Evolutionary conservation across 352 stramenopile species (phyloP), one percentile per base, ranked within the genome.

Genomic region (Pythium aphanidermatum): DNA sequence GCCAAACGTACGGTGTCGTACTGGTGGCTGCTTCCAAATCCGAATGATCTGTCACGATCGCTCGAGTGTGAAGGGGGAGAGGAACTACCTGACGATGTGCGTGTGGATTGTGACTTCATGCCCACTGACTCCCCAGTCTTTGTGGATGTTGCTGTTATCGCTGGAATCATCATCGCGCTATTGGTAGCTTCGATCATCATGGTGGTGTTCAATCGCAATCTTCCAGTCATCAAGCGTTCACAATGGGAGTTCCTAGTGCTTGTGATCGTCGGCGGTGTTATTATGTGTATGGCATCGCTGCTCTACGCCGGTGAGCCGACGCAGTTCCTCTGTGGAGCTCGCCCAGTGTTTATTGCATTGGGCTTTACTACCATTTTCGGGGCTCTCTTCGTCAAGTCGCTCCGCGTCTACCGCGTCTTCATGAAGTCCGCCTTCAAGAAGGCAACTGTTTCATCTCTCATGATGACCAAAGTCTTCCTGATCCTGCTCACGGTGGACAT

Each of bases 361-460:
- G 59, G 29, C 5, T 74, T 66, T 30, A 68, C 64, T 13, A 56
- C 48, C 16, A 59, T 63, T 16, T 74, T 74, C 23, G 55, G 55
- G 0, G 19, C 64, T 3, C 35, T 74, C 0, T 30, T 70, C 7
- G 54, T 68, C 36, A 74, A 74, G 38, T 70, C 59, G 19, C 29
- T 74, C 12, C 64, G 64, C 13, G 64, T 74, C 7, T 70, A 74
- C 37, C 50, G 63, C 13, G 49, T 74, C 1, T 74, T 74, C 34
- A 53, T 64, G 50, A 54, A 44, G 12, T 44, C 40, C 1, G 21
- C 55, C 4, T 30, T 69, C 12, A 74, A 74, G 25, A 49, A 55
- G 11, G 39, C 41, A 30, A 54, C 39, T 2, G 42, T 74, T 16
- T 50, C 53, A 10, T 21, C 49, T 0, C 21, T 17, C 8, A 54